Evolutionary conservation across 169 alveolate genomes (phyloP), one percentile per base, ranked within the genome.

Genomic region (Besnoitia besnoiti): DNA sequence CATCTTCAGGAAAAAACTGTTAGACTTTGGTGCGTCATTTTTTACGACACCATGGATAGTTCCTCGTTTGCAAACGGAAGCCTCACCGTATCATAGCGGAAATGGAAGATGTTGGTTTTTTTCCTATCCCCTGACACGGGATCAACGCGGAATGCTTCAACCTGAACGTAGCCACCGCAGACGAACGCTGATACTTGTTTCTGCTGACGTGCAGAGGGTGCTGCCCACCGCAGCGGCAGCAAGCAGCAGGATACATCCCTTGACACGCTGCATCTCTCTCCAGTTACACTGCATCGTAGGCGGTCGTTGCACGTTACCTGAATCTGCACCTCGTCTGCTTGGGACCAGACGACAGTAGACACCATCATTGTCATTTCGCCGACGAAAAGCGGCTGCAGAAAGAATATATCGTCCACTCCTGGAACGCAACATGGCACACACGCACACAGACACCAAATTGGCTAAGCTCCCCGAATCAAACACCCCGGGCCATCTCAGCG

Each of bases 381-480:
- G 39, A 42, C 87, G 35, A 24, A 30, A 37, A 89, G 67, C 4
- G 92, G 67, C 37, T 89, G 85, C 55, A 89, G 46, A 55, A 89
- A 89, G 40, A 61, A 59, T 24, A 90, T 90, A 47, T 90, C 89
- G 30, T 90, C 93, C 67, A 90, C 85, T 14, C 93, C 93, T 90
- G 82, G 24, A n/a, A n/a, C n/a, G n/a, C n/a, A 40, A 30, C 42
- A 42, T 8, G n/a, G 62, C 59, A 77, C 59, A 27, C 87, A 40
- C 2, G 16, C 62, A 19, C 40, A 46, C 39, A 21, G 46, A 73
- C 27, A 44, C 40, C 84, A n/a, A 27, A 55, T 21, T 55, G 16
- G 30, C 21, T 3, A 0, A 2, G 16, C 33, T 55, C 33, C 73
- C 7, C 16, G 0, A 14, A 55, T 55, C 35, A 55, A 5, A 55